Evolutionary conservation across 148 eudicot genomes (phyloP).

Genomic region (Vaccinium vitisidaea): DNA sequence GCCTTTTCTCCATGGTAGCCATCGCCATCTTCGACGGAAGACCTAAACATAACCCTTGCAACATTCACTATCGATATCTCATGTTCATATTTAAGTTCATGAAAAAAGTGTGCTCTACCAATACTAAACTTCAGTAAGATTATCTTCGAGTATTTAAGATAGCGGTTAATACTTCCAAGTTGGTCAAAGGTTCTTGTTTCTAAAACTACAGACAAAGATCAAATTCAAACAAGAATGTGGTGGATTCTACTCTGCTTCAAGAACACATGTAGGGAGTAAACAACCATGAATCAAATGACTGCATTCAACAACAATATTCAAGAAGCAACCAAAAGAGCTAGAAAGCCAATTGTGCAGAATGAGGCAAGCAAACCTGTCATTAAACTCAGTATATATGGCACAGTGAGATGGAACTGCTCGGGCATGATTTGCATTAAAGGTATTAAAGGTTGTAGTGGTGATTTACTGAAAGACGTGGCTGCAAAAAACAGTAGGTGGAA

Average conservation of each 20-base stretch:
- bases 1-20: constrained; percentile 40
- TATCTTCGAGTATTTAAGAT: not conserved
- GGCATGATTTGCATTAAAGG: constrained; percentile 47
- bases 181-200: not conserved
- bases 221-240: not conserved
- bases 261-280: not conserved
- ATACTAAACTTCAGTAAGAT: not conserved
- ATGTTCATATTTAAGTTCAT: not conserved
- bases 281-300: not conserved
- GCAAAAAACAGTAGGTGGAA: constrained; percentile 19
- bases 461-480: constrained; percentile 72
- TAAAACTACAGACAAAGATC: not conserved
- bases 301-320: not conserved
- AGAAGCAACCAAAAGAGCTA: not conserved
- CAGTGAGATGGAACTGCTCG: constrained; percentile 29
- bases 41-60: constrained; percentile 28
- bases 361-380: constrained; percentile 36
- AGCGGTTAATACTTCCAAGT: not conserved
- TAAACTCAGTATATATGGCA: constrained; percentile 38
- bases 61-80: not conserved
- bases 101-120: not conserved
- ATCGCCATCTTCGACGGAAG: constrained; percentile 32
- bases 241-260: not conserved
- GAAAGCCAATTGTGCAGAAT: not conserved
- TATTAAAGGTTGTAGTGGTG: constrained; percentile 43